Base-by-base conservation (phyloP, 768 basidiomycete genomes). In the Calocera viscosa region DNA sequence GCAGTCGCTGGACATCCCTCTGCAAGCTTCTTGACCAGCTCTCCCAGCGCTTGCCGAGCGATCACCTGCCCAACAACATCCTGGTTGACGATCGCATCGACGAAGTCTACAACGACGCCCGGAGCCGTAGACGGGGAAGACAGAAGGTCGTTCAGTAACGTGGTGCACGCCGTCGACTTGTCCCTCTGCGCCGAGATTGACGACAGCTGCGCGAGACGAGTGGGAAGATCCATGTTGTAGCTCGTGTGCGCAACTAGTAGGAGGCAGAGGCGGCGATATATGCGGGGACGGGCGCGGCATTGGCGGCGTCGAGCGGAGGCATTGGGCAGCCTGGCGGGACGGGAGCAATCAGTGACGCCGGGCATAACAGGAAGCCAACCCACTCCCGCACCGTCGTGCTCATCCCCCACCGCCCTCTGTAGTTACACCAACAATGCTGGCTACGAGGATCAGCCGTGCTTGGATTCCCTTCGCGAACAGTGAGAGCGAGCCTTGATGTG, bases 1-100 rank as follows among this genome's bases (percentile, higher is more conserved):
- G 84, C 78, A 49, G 81, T 77, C 71, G 88, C 79, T 1, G 73
- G 75, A 33, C 41, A 40, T 67, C 83, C 84, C 40, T 84, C 83
- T 26, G 80, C 81, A 34, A 94, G 79, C 65, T 80, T 77, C 74
- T 82, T 86, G 69, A 93, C 90, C 60, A 94, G 85, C 72, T 94
- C 91, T 17, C 89, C 85, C 22, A 97, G 80, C 32, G 94, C 87
- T 72, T 92, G 89, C 71, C 94, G 83, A 28, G 89, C 91, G 34
- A 94, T 88, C 65, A 97, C 92, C 71, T 93, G 84, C 53, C 90
- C 89, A 64, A 87, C 84, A 68, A 78, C 81, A 71, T 92, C 91
- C 69, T 91, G 87, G 74, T 90, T 89, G 68, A 91, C 86, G 69
- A 90, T 88, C 70, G 86, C 83, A 72, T 91, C 85, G 67, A 94